Evolutionary conservation across 441 rosid genomes (phyloP), one percentile per base, ranked within the genome.

Genomic region (Syzygium syzygioides): DNA sequence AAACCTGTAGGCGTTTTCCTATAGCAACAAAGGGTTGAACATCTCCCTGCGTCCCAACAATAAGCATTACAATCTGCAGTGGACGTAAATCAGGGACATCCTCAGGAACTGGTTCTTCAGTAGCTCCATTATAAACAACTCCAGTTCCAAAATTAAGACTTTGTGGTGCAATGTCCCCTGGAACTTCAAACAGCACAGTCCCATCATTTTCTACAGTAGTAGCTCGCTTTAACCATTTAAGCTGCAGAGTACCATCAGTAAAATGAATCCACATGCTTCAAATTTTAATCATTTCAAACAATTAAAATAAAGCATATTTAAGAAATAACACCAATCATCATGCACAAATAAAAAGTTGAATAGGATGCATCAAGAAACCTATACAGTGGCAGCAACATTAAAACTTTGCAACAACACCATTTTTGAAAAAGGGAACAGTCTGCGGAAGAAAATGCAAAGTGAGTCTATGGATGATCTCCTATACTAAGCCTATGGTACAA

Each of bases 1-100:
- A 57, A 89, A 94, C 95, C 95, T 94, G 95, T 86, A 93, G 89
- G 55, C 91, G 93, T 90, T 91, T 93, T 87, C 95, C 95, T 76
- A 94, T 94, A 76, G 95, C 95, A 84, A 93, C 90, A 88, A 94
- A 94, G 25, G 95, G 95, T 59, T 93, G 95, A 14, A 94, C 95
- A 89, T 94, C 95, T 87, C 95, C 95, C 25, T 94, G 91, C 17
- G 95, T 93, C 88, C 95, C 95, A 71, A 94, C 95, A 86, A 94
- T 94, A 89, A 94, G 95, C 92, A 94, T 92, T 84, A 93, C 94
- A 84, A 93, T 94, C 86, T 93, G 93, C 87, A 93, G 87, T 9
- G 94, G 94, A 88, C 90, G 95, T 89, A 93, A 50, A 86, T 59
- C 60, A 20, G n/a, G 86, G 68, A 90, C 59, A 28, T 86, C 90